phyloP scores from a whole-genome alignment of 495 filamentous ascomycete species.

The Penicillium desertorum region DNA sequence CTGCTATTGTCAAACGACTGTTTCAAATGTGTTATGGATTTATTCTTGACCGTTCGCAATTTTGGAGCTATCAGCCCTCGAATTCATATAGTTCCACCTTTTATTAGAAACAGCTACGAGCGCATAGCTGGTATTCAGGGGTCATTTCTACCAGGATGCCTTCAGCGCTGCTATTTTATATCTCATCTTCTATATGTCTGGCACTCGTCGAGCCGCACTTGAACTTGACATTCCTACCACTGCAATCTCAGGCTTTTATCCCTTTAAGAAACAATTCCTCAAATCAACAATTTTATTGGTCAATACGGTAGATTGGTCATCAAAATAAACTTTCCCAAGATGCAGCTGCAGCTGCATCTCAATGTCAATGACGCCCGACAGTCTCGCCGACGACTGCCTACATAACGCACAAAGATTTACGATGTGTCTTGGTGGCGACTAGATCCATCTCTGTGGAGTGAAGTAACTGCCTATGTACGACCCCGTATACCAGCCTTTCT shows the following conservation, averaged over 20 bases:
- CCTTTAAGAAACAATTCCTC: background rate
- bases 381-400: background rate
- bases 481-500: background rate
- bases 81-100: background rate
- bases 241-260: background rate
- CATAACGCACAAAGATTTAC: background rate
- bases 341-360: background rate
- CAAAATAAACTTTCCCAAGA: background rate
- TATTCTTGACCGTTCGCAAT: background rate
- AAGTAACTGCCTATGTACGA: too few species aligned
- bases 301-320: background rate
- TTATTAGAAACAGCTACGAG: background rate
- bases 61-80: background rate
- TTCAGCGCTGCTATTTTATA: background rate
- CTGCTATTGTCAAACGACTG: background rate
- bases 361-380: background rate
- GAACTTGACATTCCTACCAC: background rate
- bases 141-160: background rate
- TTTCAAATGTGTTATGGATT: background rate
- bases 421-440: background rate
- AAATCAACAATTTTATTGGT: background rate
- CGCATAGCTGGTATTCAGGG: background rate
- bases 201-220: too few species aligned
- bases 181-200: background rate
- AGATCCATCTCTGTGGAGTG: too few species aligned